Evolutionary conservation across 371 early-diverging fungal genomes (phyloP), one percentile per base, ranked within the genome.

Genomic region (Batrachochytrium dendrobatidis): DNA sequence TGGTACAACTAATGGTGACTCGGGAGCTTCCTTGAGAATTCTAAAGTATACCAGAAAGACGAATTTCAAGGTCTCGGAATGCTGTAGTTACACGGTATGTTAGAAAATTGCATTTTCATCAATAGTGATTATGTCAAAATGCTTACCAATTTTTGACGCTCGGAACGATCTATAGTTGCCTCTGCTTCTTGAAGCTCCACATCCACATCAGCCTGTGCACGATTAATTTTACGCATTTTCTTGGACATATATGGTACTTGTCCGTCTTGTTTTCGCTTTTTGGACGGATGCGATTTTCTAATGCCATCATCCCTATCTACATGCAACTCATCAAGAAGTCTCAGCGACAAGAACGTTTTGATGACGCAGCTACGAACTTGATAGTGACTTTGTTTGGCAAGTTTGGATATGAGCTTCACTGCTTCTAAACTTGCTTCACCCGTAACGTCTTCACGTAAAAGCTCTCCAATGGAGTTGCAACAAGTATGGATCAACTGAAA

Each of bases 11-110:
- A 94, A 76, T 25, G 81, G 83, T 44, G 87, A 87, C 34, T 78
- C 76, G n/a, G 81, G 71, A 22, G 84, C 83, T 39, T 89, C 83
- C 74, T 95, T 94, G 45, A 96, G 79, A 33, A 95, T 86, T 45
- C 93, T 83, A 77, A 96, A 94, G 68, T 95, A 95, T 15, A 88
- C 90, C 33, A 89, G 71, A 71, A 96, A 96, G 25, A 96, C 83
- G 46, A 85, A 75, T 71, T 94, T 94, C 35, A 96, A 75, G 0
- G 94, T 91, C 70, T 94, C 93, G 1, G 91, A 85, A 48, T 92
- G 91, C 83, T 29, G 30, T 5, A 22, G 30, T 24, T 10, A 25
- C 26, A 58, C 7, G 55, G 26, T 34, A 49, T 51, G 5, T 50
- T 17, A 34, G 33, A 3, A 49, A 8, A 8, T 4, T 34, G 39